Percentiles rank a stretch among this genome's conserved stretches.
These are phyloP conservation scores for Babesia sp. DNA, from an alignment of 169 alveolate genomes.

Conservation along the genomic window DNA sequence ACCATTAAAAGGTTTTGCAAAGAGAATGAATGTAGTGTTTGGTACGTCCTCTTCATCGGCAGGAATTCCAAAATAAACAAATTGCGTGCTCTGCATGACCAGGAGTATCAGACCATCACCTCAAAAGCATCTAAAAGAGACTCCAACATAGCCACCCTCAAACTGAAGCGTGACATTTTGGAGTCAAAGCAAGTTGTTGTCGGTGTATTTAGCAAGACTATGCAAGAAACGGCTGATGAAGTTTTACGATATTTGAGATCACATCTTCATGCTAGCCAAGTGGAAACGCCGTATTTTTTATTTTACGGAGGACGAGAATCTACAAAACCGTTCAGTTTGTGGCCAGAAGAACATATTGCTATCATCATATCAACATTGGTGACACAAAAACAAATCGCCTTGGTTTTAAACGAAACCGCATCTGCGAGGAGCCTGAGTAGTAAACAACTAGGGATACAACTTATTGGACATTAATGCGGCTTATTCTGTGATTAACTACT, in stretches of 20 bases:
- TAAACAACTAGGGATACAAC: conserved; percentile 56
- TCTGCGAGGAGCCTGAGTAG: conserved; percentile 26
- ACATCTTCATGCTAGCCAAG: conserved; percentile 30
- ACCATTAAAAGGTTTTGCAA: conserved; percentile 30
- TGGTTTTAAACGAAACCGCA: conserved; percentile 19
- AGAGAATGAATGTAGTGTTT: conserved; percentile 37
- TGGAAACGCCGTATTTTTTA: conserved; percentile 56
- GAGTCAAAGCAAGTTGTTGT: not conserved
- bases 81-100: conserved; percentile 5
- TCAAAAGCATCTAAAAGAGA: not conserved
- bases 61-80: conserved; percentile 7
- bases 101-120: conserved; percentile 4
- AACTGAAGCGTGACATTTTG: conserved; percentile 33
- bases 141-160: not conserved
- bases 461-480: not conserved
- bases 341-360: conserved; percentile 65
- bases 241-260: conserved; percentile 38
- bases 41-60: conserved; percentile 49
- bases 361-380: conserved; percentile 33
- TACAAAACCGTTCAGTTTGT: conserved; percentile 24
- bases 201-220: conserved; percentile 41
- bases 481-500: no score
- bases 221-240: conserved; percentile 38
- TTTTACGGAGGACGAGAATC: conserved; percentile 41
- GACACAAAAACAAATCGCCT: not conserved